A percentile compares a stretch with the other conserved stretches of the same genome.
phyloP scores from a whole-genome alignment of 2,329 filamentous ascomycete genomes.

The Hypoxylon sp. region DNA sequence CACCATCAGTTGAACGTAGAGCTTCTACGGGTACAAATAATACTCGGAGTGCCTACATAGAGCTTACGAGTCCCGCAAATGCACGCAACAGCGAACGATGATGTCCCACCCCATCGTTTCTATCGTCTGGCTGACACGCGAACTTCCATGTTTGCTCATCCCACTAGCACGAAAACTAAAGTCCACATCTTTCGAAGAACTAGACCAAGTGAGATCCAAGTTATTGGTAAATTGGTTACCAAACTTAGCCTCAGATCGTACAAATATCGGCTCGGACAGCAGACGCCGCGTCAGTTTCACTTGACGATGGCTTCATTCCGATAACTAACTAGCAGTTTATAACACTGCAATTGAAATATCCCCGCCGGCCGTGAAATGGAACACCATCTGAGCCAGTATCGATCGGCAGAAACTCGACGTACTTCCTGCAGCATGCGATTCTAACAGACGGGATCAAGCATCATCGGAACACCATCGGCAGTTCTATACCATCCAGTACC shows the following conservation, averaged over 20 bases:
- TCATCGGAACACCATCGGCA: slow-evolving; percentile 35
- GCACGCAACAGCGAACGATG: slow-evolving; percentile 1
- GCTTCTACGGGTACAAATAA: slow-evolving; percentile 13
- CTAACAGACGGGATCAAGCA: slow-evolving; percentile 30
- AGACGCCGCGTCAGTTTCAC: slow-evolving; percentile 6
- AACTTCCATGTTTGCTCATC: slow-evolving; percentile 33
- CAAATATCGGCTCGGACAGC: slow-evolving; percentile 10
- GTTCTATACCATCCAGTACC: slow-evolving; percentile 26
- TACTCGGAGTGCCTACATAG: too few relatives aligned
- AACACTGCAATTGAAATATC: slow-evolving; percentile 9
- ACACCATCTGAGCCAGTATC: slow-evolving; percentile 12
- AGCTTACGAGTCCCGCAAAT: slow-evolving; percentile 5
- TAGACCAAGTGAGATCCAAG: slow-evolving; percentile 20
- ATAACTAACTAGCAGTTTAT: not conserved
- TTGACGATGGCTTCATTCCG: slow-evolving; percentile 32
- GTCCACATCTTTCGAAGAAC: slow-evolving; percentile 10
- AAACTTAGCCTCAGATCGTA: slow-evolving; percentile 6
- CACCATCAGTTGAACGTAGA: slow-evolving; percentile 8
- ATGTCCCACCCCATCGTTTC: slow-evolving; percentile 21
- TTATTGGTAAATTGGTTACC: slow-evolving; percentile 31
- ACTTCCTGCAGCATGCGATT: slow-evolving; percentile 29
- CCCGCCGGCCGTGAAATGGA: slow-evolving; percentile 5
- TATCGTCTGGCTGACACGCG: slow-evolving; percentile 12
- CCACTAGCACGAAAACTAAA: slow-evolving; percentile 23
- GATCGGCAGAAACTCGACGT: slow-evolving; percentile 21